Evolutionary conservation across 345 rosid species (phyloP).

Genomic region (Eucalyptus sp.): DNA sequence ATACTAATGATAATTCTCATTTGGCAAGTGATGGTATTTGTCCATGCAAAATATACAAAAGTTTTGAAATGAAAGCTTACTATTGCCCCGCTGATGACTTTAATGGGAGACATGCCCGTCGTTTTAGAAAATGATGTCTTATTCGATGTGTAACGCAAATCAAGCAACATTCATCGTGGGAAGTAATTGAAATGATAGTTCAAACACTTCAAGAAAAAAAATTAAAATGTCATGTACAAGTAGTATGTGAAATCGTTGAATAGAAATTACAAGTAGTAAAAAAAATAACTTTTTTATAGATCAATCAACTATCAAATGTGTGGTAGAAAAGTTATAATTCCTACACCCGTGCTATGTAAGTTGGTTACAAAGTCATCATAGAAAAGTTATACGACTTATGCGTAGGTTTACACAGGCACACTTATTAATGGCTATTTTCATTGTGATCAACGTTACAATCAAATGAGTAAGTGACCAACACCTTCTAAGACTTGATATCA

Average conservation of each 20-base stretch:
- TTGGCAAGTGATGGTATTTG: neutral
- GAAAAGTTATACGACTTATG: rapidly evolving
- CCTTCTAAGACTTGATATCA: neutral
- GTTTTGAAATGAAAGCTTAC: neutral
- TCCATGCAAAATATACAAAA: neutral
- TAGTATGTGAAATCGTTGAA: too few species aligned
- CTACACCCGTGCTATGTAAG: rapidly evolving
- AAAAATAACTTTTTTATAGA: too few species aligned
- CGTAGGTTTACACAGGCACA: rapidly evolving
- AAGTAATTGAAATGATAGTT: neutral
- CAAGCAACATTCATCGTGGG: neutral
- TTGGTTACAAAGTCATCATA: neutral
- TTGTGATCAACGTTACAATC: neutral
- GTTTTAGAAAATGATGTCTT: neutral
- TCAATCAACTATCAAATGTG: neutral
- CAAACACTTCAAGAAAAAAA: neutral
- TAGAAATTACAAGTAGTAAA: neutral
- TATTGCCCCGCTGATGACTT: neutral
- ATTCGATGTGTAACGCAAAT: rapidly evolving
- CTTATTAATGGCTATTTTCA: too few species aligned
- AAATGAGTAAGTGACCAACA: neutral
- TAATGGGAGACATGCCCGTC: neutral
- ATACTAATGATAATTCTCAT: neutral
- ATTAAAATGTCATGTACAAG: rapidly evolving
- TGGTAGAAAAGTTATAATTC: too few species aligned